Evolutionary conservation across 2,329 filamentous ascomycete species (phyloP), one percentile per base, ranked within the genome.

Genomic region (Bimuria novae-zelandiae): DNA sequence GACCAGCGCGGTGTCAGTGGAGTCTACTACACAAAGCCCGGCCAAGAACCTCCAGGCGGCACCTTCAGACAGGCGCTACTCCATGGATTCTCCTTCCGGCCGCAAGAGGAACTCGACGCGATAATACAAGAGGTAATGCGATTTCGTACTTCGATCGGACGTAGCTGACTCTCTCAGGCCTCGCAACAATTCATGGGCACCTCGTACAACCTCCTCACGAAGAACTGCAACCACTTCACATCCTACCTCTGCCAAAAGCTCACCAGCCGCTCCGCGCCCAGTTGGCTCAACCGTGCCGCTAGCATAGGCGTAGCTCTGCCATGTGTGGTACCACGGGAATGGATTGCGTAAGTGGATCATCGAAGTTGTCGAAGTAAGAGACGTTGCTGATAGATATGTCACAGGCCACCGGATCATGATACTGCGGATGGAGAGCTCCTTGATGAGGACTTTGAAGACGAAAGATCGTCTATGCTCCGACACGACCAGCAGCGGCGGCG

Each of bases 161-260:
- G 22, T 33, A 40, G 36, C 60, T 69, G 53, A 67, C 57, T 7
- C 10, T 5, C 3, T 8, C 51, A 76, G 70, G 87, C 87, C 11
- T 90, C 87, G 1, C 82, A 88, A 36, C 81, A 87, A 61, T 95
- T 94, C 64, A 81, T 86, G 51, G 90, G 90, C 21, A 86, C 86
- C 0, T 82, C 83, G 12, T 94, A 95, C 74, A 93, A 94, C 66
- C 82, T 95, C 12, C 80, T 95, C 39, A 91, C 87, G 17, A 86
- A 86, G 63, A 95, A 95, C 73, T 95, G 90, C 81, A 95, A 95
- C 71, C 90, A 95, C 71, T 95, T 95, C 71, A 93, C 90, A 2
- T 85, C 85, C 17, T 85, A 88, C 64, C 81, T 95, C 16, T 92
- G 89, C 73, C 80, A 87, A 69, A 84, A 83, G 60, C 80, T 95